Conservation (phyloP, 2,329 filamentous ascomycete genomes). For the Endoconidiophora laricicola region DNA sequence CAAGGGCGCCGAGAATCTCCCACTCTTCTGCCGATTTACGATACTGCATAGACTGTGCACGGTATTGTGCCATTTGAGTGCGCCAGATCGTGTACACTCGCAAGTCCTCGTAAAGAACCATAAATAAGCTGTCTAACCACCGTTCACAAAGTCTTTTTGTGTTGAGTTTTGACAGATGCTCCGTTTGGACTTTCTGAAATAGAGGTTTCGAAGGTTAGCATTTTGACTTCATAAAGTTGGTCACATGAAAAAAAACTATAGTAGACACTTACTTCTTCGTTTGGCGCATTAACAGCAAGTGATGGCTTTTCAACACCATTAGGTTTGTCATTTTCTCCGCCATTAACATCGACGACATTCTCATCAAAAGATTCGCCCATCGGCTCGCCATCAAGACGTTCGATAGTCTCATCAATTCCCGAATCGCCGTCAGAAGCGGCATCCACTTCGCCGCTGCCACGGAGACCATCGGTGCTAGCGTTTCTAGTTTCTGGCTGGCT, state of each 20-base stretch:
- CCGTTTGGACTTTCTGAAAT: conserved; percentile 36
- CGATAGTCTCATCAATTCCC: conserved; percentile 10
- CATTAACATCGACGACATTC: not conserved
- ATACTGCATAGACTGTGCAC: conserved; percentile 84
- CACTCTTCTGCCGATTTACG: conserved; percentile 95
- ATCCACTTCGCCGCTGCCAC: conserved; percentile 43
- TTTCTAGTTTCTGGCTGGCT: conserved; percentile 40
- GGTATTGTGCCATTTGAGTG: conserved; percentile 91
- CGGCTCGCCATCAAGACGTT: conserved; percentile 8
- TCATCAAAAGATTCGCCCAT: not conserved
- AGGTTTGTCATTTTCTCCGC: not conserved
- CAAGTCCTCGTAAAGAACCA: conserved; percentile 96
- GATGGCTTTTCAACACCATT: conserved; percentile 8
- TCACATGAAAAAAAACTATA: not conserved
- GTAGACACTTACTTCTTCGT: conserved; percentile 1
- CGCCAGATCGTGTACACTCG: conserved; percentile 99
- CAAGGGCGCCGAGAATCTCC: conserved; percentile 90
- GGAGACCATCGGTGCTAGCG: conserved; percentile 63
- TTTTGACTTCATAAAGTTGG: not conserved
- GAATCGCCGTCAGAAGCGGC: conserved; percentile 52
- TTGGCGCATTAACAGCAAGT: conserved; percentile 3
- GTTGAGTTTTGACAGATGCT: conserved; percentile 75
- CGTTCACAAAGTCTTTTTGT: conserved; percentile 95
- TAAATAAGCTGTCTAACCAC: conserved; percentile 97
- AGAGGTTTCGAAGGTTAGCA: not conserved